These are phyloP conservation scores for Acanthochlamys bracteata DNA, from an alignment of 106 monocot species.

Conservation along the genomic window DNA sequence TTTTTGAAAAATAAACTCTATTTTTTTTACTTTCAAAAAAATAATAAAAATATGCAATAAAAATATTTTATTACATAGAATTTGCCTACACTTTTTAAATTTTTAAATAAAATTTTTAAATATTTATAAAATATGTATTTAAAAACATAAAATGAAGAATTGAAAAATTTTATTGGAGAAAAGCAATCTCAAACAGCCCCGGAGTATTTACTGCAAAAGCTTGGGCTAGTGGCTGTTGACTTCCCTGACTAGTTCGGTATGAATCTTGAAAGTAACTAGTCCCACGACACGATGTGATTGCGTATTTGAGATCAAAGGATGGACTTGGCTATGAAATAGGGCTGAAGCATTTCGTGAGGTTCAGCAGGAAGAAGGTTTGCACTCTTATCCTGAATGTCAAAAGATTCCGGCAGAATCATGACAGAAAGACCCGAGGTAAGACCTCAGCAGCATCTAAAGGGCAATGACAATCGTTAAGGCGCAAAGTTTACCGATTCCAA, in stretches of 20 bases:
- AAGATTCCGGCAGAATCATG: conserved; percentile 13
- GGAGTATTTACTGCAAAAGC: conserved; percentile 43
- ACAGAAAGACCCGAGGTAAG: conserved; percentile 6
- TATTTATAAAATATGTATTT: too few species aligned
- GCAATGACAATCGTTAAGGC: conserved; percentile 84
- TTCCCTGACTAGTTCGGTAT: conserved; percentile 80
- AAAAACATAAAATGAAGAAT: too few species aligned
- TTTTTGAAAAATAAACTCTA: too few species aligned
- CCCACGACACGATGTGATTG: conserved; percentile 62
- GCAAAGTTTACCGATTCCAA: conserved; percentile 7
- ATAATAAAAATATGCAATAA: too few species aligned
- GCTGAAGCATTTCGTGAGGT: conserved; percentile 54
- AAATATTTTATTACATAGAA: too few species aligned
- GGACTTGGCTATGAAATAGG: conserved; percentile 56
- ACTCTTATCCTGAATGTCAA: conserved; percentile 84
- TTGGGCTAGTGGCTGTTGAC: conserved; percentile 47
- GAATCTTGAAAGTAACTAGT: conserved; percentile 74
- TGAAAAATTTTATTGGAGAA: too few species aligned
- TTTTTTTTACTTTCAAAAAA: too few species aligned
- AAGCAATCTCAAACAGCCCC: too few species aligned
- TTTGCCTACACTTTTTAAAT: too few species aligned
- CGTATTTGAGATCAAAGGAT: conserved; percentile 41
- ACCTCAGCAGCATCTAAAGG: conserved; percentile 38
- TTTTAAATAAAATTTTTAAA: too few species aligned
- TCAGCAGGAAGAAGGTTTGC: conserved; percentile 63